Conservation (phyloP, 2,329 filamentous ascomycete genomes). For the Exophiala spinifera region DNA sequence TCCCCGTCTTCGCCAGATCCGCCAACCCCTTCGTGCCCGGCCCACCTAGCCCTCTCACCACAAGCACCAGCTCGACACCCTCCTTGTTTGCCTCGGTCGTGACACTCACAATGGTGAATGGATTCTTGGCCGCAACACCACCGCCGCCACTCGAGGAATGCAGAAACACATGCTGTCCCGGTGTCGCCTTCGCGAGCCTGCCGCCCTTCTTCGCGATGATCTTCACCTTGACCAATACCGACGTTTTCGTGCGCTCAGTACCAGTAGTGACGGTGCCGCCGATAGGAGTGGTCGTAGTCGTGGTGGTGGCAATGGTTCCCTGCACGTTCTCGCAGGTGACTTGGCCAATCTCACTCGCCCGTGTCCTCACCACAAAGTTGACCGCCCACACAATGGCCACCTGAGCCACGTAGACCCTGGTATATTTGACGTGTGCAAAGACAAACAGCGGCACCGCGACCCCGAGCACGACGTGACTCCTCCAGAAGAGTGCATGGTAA, state of each 20-base stretch:
- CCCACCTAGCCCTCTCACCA: slow-evolving; percentile 53
- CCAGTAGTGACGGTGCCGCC: no score
- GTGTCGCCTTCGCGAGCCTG: slow-evolving; percentile 27
- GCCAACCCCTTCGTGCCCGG: slow-evolving; percentile 16
- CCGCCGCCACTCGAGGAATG: not conserved
- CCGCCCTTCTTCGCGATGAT: slow-evolving; percentile 26
- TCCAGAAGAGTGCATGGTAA: slow-evolving; percentile 54
- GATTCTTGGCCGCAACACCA: slow-evolving; percentile 21
- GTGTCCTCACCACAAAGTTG: slow-evolving; percentile 32
- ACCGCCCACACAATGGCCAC: slow-evolving; percentile 46
- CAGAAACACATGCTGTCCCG: slow-evolving; percentile 57
- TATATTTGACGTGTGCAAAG: slow-evolving; percentile 56
- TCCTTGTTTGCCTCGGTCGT: not conserved
- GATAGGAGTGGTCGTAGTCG: no score
- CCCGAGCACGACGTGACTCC: slow-evolving; percentile 53
- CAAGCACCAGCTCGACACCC: slow-evolving; percentile 47
- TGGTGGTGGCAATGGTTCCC: slow-evolving; percentile 31
- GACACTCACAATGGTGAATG: slow-evolving; percentile 29
- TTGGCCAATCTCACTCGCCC: slow-evolving; percentile 21
- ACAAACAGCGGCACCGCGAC: slow-evolving; percentile 47
- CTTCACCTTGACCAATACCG: slow-evolving; percentile 43
- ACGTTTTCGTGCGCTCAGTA: not conserved
- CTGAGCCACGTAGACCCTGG: slow-evolving; percentile 54
- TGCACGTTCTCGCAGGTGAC: slow-evolving; percentile 39
- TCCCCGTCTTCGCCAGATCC: slow-evolving; percentile 1